Base-by-base conservation (phyloP, 192 early-diverging fungal species). In the Coemansia sp. region DNA sequence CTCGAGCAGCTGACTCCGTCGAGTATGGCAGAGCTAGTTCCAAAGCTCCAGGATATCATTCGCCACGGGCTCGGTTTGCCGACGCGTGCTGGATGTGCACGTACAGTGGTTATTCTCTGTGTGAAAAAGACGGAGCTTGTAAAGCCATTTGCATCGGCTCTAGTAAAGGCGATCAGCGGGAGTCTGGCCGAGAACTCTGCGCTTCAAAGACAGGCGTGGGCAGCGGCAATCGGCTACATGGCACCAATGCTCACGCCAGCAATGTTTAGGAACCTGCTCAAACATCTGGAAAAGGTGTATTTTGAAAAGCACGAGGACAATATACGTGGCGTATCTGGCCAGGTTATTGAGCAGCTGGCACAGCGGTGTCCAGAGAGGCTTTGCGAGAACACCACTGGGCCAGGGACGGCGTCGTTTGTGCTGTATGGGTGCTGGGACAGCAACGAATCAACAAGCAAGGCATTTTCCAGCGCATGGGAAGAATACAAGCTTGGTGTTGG, bases 41-140 rank as follows among this genome's bases (percentile, higher is more conserved):
- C 92, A 8, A 85, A 86, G 48, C 71, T 98, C 24, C 77, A 87
- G 45, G 69, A 87, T 14, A 83, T 93, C 21, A 88, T 96, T 41
- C 84, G 87, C 16, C 94, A 92, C 63, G 94, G 93, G 7, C 88
- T 94, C 21, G 96, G 96, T 0, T 78, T 98, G 14, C 93, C 96
- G 6, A 95, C 96, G 21, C 87, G 93, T 74, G 96, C 96, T 12
- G 96, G 96, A 0, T 89, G 88, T 70, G 96, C 96, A 23, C 88
- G 95, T 44, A 86, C 94, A 41, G 82, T 98, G 20, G 92, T 90
- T 10, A 84, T 91, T 30, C 71, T 98, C 23, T 92, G 88, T 44
- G 88, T 92, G 58, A 87, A 90, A 61, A 83, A 87, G 30, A 86
- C 91, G 6, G 59, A 78, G 4, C 81, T 92, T 11, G 76, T 95